Conservation (phyloP, 2,329 filamentous ascomycete genomes). For the Aciculosporium take region DNA sequence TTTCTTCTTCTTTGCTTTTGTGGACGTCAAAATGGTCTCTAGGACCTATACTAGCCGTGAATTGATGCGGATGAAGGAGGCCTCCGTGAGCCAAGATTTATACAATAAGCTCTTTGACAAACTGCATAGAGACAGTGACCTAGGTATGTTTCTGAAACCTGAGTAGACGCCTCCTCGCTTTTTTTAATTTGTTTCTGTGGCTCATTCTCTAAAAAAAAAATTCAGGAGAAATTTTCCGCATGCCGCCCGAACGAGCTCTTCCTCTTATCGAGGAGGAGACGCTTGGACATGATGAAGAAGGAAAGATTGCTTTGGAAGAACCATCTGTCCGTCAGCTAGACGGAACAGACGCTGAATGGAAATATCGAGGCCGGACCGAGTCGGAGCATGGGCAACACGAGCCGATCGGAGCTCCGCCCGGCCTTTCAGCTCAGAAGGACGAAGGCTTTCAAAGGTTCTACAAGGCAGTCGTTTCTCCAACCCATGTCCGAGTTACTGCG, state of each 20-base stretch:
- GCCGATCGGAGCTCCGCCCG: conserved; percentile 39
- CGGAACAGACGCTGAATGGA: conserved; percentile 28
- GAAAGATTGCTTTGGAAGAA: conserved; percentile 6
- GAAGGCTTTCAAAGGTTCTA: conserved; percentile 57
- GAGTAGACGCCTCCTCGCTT: not conserved
- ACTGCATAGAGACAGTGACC: conserved; percentile 24
- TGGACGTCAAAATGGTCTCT: conserved; percentile 26
- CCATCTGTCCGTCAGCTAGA: conserved; percentile 19
- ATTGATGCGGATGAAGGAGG: conserved; percentile 24
- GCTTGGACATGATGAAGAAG: conserved; percentile 6
- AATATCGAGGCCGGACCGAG: conserved; percentile 31
- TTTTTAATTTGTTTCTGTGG: not conserved
- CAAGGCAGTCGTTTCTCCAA: conserved; percentile 53
- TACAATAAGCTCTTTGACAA: conserved; percentile 16
- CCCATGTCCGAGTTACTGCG: conserved; percentile 52
- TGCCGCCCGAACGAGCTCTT: conserved; percentile 13
- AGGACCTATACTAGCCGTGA: conserved; percentile 30
- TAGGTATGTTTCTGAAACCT: conserved; percentile 20
- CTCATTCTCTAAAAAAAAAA: conserved; percentile 8
- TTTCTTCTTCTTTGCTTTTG: conserved; percentile 27
- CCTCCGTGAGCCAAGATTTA: conserved; percentile 14
- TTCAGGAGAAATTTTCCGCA: conserved; percentile 20
- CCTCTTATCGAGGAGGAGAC: conserved; percentile 19
- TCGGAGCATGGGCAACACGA: conserved; percentile 28
- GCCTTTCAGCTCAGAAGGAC: conserved; percentile 38